These are phyloP conservation scores for Curvularia spicifera DNA, from an alignment of 2,329 filamentous ascomycete species.

Conservation along the genomic window DNA sequence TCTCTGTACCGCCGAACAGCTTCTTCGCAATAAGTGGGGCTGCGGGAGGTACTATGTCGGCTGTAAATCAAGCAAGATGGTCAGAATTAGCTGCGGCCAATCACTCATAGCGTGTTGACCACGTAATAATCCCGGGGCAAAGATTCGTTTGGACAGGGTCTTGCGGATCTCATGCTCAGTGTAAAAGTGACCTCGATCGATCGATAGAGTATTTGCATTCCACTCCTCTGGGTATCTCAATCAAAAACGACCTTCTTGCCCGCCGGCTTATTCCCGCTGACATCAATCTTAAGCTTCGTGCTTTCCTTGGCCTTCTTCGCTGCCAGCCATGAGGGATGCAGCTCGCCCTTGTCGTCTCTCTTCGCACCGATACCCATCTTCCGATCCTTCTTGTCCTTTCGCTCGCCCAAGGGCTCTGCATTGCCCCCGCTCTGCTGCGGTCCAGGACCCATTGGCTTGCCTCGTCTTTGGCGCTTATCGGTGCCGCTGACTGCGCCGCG, in stretches of 20 bases:
- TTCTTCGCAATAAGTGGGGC: not conserved
- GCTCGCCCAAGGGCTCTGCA: constrained; percentile 32
- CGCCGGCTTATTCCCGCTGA: constrained; percentile 52
- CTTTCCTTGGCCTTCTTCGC: constrained; percentile 66
- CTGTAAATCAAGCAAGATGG: not conserved
- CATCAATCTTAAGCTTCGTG: constrained; percentile 52
- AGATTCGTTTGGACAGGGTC: not conserved
- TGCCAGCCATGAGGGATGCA: constrained; percentile 71
- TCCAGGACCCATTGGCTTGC: constrained; percentile 29
- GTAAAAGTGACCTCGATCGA: not conserved
- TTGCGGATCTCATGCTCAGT: not conserved
- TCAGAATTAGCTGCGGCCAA: not conserved
- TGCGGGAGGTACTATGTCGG: not conserved
- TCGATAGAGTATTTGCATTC: not conserved
- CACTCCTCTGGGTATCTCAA: constrained; percentile 39
- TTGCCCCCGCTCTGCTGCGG: constrained; percentile 45
- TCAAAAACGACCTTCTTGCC: constrained; percentile 70
- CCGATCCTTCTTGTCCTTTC: constrained; percentile 17
- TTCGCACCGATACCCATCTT: constrained; percentile 51
- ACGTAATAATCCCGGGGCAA: not conserved
- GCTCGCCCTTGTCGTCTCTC: constrained; percentile 58
- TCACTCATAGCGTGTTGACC: not conserved
- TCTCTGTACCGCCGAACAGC: not conserved
- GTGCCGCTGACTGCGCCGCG: constrained; percentile 62
- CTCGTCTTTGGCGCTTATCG: constrained; percentile 31